Base-by-base conservation (phyloP, 169 alveolate genomes). In the Plasmodium coatneyi region DNA sequence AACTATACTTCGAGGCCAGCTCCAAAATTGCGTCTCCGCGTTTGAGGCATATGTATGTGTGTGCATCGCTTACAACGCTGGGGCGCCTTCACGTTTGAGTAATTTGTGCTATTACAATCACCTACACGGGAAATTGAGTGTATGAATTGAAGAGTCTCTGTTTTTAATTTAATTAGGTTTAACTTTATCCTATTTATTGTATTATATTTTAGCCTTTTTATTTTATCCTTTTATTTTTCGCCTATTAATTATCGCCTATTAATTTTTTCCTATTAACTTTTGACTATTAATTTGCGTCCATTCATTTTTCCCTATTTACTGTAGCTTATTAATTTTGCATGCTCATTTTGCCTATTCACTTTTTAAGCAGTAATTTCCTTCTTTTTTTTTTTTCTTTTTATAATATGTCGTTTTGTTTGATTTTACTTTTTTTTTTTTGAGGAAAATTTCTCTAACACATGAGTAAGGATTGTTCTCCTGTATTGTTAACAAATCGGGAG, bases 51-150 rank as follows among this genome's bases (percentile, higher is more conserved):
- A 12, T 25, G 76, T 28, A 66, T 22, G 30, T 25, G 30, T 25
- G 39, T 66, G n/a, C 79, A 52, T 56, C 66, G 66, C 39, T 9
- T 30, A 28, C 71, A 56, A 41, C 70, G 12, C 5, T 10, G 25
- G 6, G 32, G 25, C 74, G 52, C 52, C 76, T 71, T 70, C 74
- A 70, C 49, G 16, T 71, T 41, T 83, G 74, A 19, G 49, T 43
- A 70, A 83, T 83, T 83, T 83, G 82, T 71, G 32, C 32, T 34
- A 22, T 39, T 83, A 83, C 71, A 25, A 66, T 71, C 30, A 70
- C 49, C 30, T 32, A 71, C 54, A 25, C 74, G 76, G 34, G 72
- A 82, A 70, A 83, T 83, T 39, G 49, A 71, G 80, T 54, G 12
- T 54, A 83, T 41, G 30, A 83, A 36, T 49, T 41, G 82, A 43